A percentile compares a stretch with the other conserved stretches of the same genome.
phyloP scores from a whole-genome alignment of 768 basidiomycete genomes.

The Daedaleopsis nitida region DNA sequence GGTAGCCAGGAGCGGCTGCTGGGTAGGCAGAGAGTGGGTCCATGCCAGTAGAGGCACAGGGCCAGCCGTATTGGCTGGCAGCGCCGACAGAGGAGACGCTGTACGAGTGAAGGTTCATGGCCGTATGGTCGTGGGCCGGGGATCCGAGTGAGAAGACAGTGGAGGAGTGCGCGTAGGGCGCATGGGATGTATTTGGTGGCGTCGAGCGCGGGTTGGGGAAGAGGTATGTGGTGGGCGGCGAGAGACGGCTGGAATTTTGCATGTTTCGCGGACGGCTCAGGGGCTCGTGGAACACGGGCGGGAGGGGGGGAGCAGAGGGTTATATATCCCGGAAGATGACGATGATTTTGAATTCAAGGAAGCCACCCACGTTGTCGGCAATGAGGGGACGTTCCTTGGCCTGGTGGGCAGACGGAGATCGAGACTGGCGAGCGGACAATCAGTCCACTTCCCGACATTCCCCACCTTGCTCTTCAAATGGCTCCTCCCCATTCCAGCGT shows the following conservation, averaged over 20 bases:
- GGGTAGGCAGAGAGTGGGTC: conserved; percentile 14
- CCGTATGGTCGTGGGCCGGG: conserved; percentile 16
- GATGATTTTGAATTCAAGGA: conserved; percentile 20
- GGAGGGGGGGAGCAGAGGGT: conserved; percentile 13
- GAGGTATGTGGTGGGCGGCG: conserved; percentile 7
- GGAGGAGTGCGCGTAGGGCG: conserved; percentile 14
- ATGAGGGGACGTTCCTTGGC: conserved; percentile 11
- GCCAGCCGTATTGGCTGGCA: conserved; percentile 18
- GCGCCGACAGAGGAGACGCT: conserved; percentile 19
- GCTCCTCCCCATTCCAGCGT: conserved; percentile 7
- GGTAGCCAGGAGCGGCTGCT: conserved; percentile 8
- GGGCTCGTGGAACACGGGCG: conserved; percentile 19
- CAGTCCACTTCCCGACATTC: conserved; percentile 5
- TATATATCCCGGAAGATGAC: conserved; percentile 16
- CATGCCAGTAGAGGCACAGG: conserved; percentile 19
- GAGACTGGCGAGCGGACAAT: conserved; percentile 11
- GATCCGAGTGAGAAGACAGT: conserved; percentile 27
- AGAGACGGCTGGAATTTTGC: conserved; percentile 11
- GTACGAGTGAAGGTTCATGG: conserved; percentile 7
- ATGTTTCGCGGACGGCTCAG: conserved; percentile 6
- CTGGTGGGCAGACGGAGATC: conserved; percentile 10
- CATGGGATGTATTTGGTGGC: conserved; percentile 17
- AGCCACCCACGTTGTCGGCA: conserved; percentile 20
- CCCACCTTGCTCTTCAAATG: neutral
- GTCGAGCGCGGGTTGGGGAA: conserved; percentile 12